phyloP scores from a whole-genome alignment of 768 basidiomycete species.

The Sporobolomyces roseus region DNA sequence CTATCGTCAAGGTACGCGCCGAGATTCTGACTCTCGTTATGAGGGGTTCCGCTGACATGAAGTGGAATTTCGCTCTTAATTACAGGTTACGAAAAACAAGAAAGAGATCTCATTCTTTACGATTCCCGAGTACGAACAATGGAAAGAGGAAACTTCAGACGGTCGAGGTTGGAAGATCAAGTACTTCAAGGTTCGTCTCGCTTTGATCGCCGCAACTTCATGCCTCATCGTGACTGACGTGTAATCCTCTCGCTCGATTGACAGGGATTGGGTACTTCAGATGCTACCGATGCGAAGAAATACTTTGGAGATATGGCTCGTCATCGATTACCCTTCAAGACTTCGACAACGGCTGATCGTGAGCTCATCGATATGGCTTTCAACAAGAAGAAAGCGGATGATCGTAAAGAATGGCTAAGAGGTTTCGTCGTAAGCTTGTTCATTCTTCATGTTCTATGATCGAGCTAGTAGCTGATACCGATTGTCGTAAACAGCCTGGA shows the following conservation, averaged over 20 bases:
- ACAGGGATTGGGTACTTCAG: slow-evolving; percentile 93
- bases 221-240: background rate
- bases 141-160: slow-evolving; percentile 71
- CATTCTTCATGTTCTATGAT: background rate
- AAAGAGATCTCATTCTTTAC: slow-evolving; percentile 87
- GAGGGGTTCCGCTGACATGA: background rate
- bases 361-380: slow-evolving; percentile 94
- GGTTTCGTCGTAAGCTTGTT: slow-evolving; percentile 67
- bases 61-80: background rate
- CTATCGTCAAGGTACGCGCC: slow-evolving; percentile 80
- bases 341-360: slow-evolving; percentile 73
- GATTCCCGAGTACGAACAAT: slow-evolving; percentile 90
- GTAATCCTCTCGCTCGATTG: background rate
- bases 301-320: slow-evolving; percentile 90
- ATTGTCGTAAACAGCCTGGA: slow-evolving; percentile 62
- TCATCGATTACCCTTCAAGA: slow-evolving; percentile 88
- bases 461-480: background rate
- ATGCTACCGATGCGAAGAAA: slow-evolving; percentile 77
- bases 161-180: slow-evolving; percentile 82
- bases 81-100: slow-evolving; percentile 70
- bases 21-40: background rate
- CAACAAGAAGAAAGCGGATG: slow-evolving; percentile 98
- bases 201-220: no score
- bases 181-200: slow-evolving; percentile 90
- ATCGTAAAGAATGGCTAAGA: slow-evolving; percentile 95